Base-by-base conservation (phyloP, 306 rosid genomes). In the Prinsepia uniflora region DNA sequence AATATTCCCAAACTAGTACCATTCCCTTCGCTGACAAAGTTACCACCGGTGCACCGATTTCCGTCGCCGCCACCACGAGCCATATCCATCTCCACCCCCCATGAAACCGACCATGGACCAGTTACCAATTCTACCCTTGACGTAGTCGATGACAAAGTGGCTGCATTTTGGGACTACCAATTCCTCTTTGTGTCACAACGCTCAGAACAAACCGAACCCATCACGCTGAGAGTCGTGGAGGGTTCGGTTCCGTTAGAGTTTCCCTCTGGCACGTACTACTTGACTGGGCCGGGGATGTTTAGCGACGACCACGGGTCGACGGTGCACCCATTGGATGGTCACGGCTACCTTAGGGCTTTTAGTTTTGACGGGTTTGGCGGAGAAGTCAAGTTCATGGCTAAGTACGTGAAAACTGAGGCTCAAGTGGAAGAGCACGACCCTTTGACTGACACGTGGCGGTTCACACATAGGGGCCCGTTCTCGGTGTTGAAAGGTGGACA, bases 281-380 rank as follows among this genome's bases (percentile, higher is more conserved):
- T 94, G 10, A 72, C 90, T 0, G 97, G 98, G 12, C 97, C 98
- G 0, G 97, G 98, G 20, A 72, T 94, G 2, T 83, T 94, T 80
- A 1, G 79, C 5, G 96, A 94, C 10, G 98, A 94, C 45, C 96
- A 94, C 15, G 98, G 98, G 10, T 94, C 98, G 5, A 94, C 87
- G 5, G 97, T 94, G 44, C 98, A 94, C 41, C 98, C 98, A 0
- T 71, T 90, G 0, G 98, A 94, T 17, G 97, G 98, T 0, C 98
- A 93, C 46, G 98, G 98, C 0, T 93, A 93, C 73, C 75, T 93
- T 13, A 83, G 98, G 19, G 89, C 97, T 1, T 93, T 90, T 49
- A 70, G 71, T 8, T 83, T 93, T 36, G 88, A 79, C n/a, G 54
- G 56, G 44, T 77, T 2, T 4, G 64, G 42, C 8, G 71, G 64